Percentiles rank a stretch among this genome's conserved stretches.
These are phyloP conservation scores for Cordyceps sp. DNA, from an alignment of 2,329 filamentous ascomycete genomes.

Conservation along the genomic window DNA sequence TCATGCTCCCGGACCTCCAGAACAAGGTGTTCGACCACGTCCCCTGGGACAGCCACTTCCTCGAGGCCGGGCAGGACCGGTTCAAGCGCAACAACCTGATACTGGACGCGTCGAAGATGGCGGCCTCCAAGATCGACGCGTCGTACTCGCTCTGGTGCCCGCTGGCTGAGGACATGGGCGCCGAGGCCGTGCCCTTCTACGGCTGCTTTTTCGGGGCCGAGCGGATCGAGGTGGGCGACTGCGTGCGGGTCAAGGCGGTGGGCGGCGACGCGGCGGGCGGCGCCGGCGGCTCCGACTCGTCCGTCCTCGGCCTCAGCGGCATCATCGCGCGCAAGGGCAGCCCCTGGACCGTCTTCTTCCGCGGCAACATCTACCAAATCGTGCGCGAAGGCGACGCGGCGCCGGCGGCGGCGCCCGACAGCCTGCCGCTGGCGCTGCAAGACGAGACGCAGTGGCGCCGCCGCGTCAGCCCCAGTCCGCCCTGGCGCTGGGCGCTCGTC, in stretches of 20 bases:
- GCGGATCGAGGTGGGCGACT: slow-evolving; percentile 28
- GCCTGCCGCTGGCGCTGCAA: slow-evolving; percentile 22
- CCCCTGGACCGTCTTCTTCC: slow-evolving; percentile 21
- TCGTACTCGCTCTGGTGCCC: slow-evolving; percentile 31
- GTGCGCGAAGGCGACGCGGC: slow-evolving; percentile 10
- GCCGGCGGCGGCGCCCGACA: slow-evolving; percentile 16
- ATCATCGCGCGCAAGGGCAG: slow-evolving; percentile 21
- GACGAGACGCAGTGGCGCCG: slow-evolving; percentile 23
- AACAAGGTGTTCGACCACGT: slow-evolving; percentile 23
- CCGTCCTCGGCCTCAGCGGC: slow-evolving; percentile 20
- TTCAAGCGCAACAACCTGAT: slow-evolving; percentile 23
- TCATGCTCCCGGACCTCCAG: slow-evolving; percentile 20
- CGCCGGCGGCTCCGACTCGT: slow-evolving; percentile 7
- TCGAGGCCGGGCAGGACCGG: slow-evolving; percentile 13
- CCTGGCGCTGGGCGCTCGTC: slow-evolving; percentile 22
- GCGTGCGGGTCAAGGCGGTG: slow-evolving; percentile 28
- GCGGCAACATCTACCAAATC: slow-evolving; percentile 22
- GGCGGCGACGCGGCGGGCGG: slow-evolving; percentile 15
- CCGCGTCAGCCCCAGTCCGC: slow-evolving; percentile 14
- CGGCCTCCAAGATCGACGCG: slow-evolving; percentile 28
- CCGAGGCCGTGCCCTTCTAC: slow-evolving; percentile 20
- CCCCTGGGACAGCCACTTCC: slow-evolving; percentile 23
- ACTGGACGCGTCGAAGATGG: slow-evolving; percentile 34
- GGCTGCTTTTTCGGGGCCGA: slow-evolving; percentile 35
- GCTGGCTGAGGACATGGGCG: slow-evolving; percentile 12